These are phyloP conservation scores for Grosmannia penicillata DNA, from an alignment of 2,329 filamentous ascomycete genomes.

Conservation along the genomic window DNA sequence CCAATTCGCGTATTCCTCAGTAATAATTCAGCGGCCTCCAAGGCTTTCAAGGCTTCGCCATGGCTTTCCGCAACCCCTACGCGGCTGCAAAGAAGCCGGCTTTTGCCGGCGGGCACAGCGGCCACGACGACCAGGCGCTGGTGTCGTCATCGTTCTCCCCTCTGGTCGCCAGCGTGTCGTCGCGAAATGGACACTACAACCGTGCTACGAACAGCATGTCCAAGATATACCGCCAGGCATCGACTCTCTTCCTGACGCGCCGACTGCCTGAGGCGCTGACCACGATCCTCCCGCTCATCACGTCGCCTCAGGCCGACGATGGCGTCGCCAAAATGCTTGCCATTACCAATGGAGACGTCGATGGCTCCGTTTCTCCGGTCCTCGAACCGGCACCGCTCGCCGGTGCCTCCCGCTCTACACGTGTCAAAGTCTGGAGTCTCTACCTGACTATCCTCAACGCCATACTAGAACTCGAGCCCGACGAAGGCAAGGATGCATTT, in stretches of 20 bases:
- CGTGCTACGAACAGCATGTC: conserved; percentile 45
- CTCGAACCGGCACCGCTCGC: conserved; percentile 57
- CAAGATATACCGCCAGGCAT: conserved; percentile 86
- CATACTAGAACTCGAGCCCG: conserved; percentile 72
- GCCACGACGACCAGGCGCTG: conserved; percentile 11
- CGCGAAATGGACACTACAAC: conserved; percentile 33
- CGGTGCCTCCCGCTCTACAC: conserved; percentile 62
- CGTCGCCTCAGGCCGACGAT: conserved; percentile 32
- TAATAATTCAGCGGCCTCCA: too few species aligned
- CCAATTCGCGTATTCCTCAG: too few species aligned
- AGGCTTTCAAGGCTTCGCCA: conserved; percentile 13
- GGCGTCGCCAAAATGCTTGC: conserved; percentile 14
- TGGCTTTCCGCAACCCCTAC: conserved; percentile 29
- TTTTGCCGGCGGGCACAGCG: conserved; percentile 27
- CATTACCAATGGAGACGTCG: conserved; percentile 6
- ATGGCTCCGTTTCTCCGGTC: conserved; percentile 20
- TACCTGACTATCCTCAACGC: conserved; percentile 90
- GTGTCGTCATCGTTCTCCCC: conserved; percentile 42
- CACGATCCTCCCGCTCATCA: conserved; percentile 71
- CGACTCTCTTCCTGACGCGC: conserved; percentile 86
- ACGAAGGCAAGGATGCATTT: conserved; percentile 82
- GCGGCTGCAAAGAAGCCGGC: conserved; percentile 30
- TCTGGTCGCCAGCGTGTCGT: conserved; percentile 46
- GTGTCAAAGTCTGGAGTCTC: conserved; percentile 94
- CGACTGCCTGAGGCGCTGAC: conserved; percentile 80